Percentiles rank a stretch among this genome's conserved stretches.
These are phyloP conservation scores for Penicillium sp. DNA, from an alignment of 2,329 filamentous ascomycete species.

Conservation along the genomic window DNA sequence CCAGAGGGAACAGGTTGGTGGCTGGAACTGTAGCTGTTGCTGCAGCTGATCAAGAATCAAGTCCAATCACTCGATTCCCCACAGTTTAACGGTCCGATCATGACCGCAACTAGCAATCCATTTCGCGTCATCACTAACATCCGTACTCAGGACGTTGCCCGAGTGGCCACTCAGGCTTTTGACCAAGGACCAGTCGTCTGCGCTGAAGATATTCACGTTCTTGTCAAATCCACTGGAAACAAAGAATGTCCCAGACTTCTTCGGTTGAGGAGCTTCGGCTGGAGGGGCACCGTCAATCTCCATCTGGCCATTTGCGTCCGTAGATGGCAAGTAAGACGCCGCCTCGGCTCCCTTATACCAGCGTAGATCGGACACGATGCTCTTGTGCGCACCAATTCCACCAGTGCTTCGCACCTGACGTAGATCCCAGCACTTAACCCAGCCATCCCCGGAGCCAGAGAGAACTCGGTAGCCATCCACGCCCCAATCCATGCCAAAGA, in stretches of 20 bases:
- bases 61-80: slow-evolving; percentile 75
- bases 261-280: slow-evolving; percentile 59
- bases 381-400: slow-evolving; percentile 86
- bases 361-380: slow-evolving; percentile 86
- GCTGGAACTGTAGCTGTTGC: neutral
- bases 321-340: slow-evolving; percentile 63
- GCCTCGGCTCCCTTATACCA: slow-evolving; percentile 92
- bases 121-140: slow-evolving; percentile 80
- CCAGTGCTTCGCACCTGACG: slow-evolving; percentile 83
- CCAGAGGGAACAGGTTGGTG: neutral
- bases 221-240: slow-evolving; percentile 91
- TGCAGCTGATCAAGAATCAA: neutral
- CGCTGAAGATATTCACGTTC: slow-evolving; percentile 93
- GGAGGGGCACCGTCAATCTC: slow-evolving; percentile 34
- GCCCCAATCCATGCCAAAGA: slow-evolving; percentile 91
- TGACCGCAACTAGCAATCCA: slow-evolving; percentile 97
- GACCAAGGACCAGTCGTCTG: slow-evolving; percentile 91
- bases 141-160: slow-evolving; percentile 87
- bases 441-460: slow-evolving; percentile 91
- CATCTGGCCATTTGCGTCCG: slow-evolving; percentile 64
- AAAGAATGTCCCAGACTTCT: slow-evolving; percentile 89
- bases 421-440: slow-evolving; percentile 97
- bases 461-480: slow-evolving; percentile 88
- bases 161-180: slow-evolving; percentile 90
- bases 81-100: slow-evolving; percentile 93